These are phyloP conservation scores for Cnidoscolus chayamansa DNA, from an alignment of 441 rosid species.

Conservation along the genomic window DNA sequence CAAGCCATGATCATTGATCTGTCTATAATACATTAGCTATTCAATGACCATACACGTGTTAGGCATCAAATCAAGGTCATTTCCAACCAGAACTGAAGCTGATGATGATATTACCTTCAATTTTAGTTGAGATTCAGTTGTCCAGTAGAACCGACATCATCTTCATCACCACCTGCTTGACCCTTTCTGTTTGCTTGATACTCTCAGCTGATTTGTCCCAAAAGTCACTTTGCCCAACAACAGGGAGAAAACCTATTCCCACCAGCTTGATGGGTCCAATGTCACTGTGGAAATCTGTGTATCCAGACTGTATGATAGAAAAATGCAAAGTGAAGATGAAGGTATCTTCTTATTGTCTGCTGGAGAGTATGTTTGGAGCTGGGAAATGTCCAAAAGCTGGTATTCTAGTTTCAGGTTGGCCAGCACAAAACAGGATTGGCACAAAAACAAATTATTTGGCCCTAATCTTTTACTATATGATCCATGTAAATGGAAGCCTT, in stretches of 20 bases:
- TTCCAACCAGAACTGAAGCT: conserved; percentile 20
- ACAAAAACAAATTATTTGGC: conserved; percentile 21
- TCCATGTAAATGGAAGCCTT: conserved; percentile 14
- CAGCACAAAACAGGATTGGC: conserved; percentile 19
- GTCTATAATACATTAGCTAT: neutral
- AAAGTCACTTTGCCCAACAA: conserved; percentile 14
- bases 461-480: conserved; percentile 13
- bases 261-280: conserved; percentile 23
- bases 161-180: conserved; percentile 22
- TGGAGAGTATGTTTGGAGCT: conserved; percentile 19
- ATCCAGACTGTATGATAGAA: conserved; percentile 25
- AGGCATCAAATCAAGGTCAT: conserved; percentile 18
- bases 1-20: neutral
- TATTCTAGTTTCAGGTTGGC: conserved; percentile 27
- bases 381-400: conserved; percentile 22
- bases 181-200: conserved; percentile 28
- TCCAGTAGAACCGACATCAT: conserved; percentile 17
- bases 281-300: conserved; percentile 11
- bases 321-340: conserved; percentile 28
- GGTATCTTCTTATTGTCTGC: conserved; percentile 23
- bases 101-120: neutral
- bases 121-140: conserved; percentile 16
- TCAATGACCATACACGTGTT: conserved; percentile 21
- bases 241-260: conserved; percentile 19
- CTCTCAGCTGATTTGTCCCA: conserved; percentile 19